phyloP scores from a whole-genome alignment of 78 protist species.

The Dictyostelium intermedium region DNA sequence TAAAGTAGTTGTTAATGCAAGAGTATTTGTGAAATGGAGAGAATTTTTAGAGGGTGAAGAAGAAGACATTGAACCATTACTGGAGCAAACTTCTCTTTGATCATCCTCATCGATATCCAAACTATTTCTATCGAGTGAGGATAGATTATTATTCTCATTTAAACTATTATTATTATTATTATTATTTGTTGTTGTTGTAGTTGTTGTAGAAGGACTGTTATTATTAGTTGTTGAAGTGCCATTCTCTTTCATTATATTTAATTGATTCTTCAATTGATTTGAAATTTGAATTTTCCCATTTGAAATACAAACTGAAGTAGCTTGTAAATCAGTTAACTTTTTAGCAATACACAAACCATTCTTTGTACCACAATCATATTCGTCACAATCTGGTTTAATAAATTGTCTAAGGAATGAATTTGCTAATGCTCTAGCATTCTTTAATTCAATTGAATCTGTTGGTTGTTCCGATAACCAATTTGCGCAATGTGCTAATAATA shows the following conservation, averaged over 20 bases:
- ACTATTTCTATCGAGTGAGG: not conserved
- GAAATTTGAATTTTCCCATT: not conserved
- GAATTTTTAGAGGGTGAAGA: not conserved
- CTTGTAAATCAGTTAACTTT: not conserved
- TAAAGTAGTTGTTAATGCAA: not conserved
- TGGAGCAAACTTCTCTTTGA: not conserved
- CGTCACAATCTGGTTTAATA: conserved; percentile 29
- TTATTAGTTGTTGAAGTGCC: not conserved
- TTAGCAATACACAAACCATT: conserved; percentile 35
- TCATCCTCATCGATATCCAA: not conserved
- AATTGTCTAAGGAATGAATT: conserved; percentile 26
- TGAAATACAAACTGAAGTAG: conserved; percentile 29
- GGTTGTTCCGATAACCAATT: conserved; percentile 62
- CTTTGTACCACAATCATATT: not conserved
- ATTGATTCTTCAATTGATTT: not conserved
- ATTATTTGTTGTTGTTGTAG: not conserved
- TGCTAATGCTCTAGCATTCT: conserved; percentile 8
- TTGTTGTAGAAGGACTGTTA: not conserved
- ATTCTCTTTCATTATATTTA: not conserved
- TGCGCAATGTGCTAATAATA: conserved; percentile 67
- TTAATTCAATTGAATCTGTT: not conserved
- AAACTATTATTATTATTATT: not conserved
- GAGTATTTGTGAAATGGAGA: not conserved
- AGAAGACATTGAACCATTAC: conserved; percentile 4
- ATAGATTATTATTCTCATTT: not conserved